Evolutionary conservation across 371 early-diverging fungal genomes (phyloP), one percentile per base, ranked within the genome.

Genomic region (Apophysomyces elegans): DNA sequence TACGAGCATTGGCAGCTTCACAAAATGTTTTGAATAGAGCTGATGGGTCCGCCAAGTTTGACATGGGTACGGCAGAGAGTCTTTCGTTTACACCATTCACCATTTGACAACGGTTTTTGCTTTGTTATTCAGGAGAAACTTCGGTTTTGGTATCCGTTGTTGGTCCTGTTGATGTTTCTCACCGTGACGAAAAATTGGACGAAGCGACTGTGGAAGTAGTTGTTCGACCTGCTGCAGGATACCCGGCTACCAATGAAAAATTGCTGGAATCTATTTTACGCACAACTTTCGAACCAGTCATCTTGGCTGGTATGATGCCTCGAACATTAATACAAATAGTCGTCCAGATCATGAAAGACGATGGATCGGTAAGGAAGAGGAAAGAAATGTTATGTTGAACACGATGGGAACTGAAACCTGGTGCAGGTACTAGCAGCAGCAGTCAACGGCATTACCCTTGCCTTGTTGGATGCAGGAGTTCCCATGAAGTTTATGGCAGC

Each of bases 401-500:
- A 6, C 38, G 9, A 39, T 60, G 21, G 7, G 7, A 9, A 13
- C 26, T 67, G 36, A 62, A 45, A 39, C 41, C 41, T 16, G 59
- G 37, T 13, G 21, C 66, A 88, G 90, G 82, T 89, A 26, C 73
- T 93, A 36, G 77, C 96, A 8, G 86, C 93, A 7, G 88, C 93
- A 0, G 85, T 96, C 41, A 97, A 96, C 70, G 95, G 95, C 0
- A 86, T 90, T 0, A 78, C 90, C 7, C 65, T 97, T 67, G 96
- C 97, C 0, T 84, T 98, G 32, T 63, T 97, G 59, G 95, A 97
- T 73, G 96, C 97, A 9, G 97, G 96, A 37, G 83, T 97, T n/a
- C 93, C 97, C 12, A 70, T 97, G 68, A 90, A 84, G 50, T 75
- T 83, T 9, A 85, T 93, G 66, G 79, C 88, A 1, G 90, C 89